Evolutionary conservation across 257 asterid species (phyloP).

Genomic region (Scutellaria barbata): DNA sequence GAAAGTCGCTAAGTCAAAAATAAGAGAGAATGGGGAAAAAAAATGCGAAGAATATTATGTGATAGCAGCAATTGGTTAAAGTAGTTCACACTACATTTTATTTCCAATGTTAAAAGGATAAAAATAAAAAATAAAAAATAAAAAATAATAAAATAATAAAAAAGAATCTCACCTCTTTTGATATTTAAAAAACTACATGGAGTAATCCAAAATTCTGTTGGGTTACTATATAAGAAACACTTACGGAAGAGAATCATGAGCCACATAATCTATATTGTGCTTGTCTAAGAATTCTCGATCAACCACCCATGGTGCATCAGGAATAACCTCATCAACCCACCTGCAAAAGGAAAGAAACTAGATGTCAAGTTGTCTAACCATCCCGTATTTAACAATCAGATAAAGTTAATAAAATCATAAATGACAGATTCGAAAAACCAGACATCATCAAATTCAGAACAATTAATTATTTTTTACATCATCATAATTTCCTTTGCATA

Average conservation of each 20-base stretch:
- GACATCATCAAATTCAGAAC: background rate
- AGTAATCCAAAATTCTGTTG: background rate
- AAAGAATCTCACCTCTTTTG: background rate
- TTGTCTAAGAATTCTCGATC: constrained; percentile 89
- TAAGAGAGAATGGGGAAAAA: background rate
- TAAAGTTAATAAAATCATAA: background rate
- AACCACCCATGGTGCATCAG: constrained; percentile 97
- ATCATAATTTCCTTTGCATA: constrained; percentile 17
- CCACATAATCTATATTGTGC: constrained; percentile 83
- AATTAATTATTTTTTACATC: background rate
- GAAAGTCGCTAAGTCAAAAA: background rate
- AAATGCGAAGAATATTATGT: background rate
- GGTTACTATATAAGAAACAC: constrained; percentile 34
- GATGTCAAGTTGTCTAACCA: background rate
- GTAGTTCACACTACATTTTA: constrained; percentile 3
- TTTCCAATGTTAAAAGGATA: constrained; percentile 11
- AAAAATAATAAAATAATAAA: too few species aligned
- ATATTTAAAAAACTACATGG: background rate
- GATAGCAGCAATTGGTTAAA: background rate
- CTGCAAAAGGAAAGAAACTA: constrained; percentile 47
- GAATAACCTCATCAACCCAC: constrained; percentile 99
- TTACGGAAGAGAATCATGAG: constrained; percentile 98
- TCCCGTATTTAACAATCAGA: constrained; percentile 16
- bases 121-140: too few species aligned
- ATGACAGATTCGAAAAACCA: background rate